Conservation (phyloP, 371 early-diverging fungal genomes). For the Actinomortierella wolfii region DNA sequence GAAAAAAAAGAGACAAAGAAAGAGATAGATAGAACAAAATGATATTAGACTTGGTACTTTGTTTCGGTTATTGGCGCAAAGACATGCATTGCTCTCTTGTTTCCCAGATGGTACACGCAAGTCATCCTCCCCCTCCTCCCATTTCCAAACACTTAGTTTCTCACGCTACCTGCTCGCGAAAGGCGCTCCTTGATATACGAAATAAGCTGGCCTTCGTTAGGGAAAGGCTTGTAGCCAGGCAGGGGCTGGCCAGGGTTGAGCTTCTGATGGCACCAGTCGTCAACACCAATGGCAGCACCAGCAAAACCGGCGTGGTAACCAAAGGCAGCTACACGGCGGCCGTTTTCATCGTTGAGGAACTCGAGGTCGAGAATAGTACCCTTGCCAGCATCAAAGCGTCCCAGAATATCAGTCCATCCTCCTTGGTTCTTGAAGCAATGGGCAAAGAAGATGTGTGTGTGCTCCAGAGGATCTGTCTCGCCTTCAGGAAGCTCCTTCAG, state of each 20-base stretch:
- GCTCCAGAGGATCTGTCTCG: constrained; percentile 88
- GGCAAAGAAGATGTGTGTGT: constrained; percentile 96
- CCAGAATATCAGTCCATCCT: constrained; percentile 91
- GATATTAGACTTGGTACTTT: too few species aligned
- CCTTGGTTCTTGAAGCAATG: constrained; percentile 96
- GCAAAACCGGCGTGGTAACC: constrained; percentile 98
- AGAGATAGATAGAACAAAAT: neutral
- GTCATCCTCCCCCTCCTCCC: neutral
- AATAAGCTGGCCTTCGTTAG: constrained; percentile 84
- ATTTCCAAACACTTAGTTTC: neutral
- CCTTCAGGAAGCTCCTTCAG: constrained; percentile 97
- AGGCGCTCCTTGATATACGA: constrained; percentile 72
- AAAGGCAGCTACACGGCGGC: constrained; percentile 96
- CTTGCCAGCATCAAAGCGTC: constrained; percentile 83
- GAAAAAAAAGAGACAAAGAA: constrained; percentile 5
- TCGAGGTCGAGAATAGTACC: constrained; percentile 94
- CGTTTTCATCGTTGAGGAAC: constrained; percentile 83
- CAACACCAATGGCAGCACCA: constrained; percentile 91
- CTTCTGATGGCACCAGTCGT: constrained; percentile 90
- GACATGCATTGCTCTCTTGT: too few species aligned
- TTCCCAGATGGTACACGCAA: neutral
- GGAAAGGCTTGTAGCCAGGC: constrained; percentile 82
- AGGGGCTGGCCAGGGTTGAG: constrained; percentile 50
- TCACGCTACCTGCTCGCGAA: constrained; percentile 62
- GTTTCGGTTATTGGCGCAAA: too few species aligned